phyloP scores from a whole-genome alignment of 176 grass and related monocot genomes.

The Thalia dealbata region DNA sequence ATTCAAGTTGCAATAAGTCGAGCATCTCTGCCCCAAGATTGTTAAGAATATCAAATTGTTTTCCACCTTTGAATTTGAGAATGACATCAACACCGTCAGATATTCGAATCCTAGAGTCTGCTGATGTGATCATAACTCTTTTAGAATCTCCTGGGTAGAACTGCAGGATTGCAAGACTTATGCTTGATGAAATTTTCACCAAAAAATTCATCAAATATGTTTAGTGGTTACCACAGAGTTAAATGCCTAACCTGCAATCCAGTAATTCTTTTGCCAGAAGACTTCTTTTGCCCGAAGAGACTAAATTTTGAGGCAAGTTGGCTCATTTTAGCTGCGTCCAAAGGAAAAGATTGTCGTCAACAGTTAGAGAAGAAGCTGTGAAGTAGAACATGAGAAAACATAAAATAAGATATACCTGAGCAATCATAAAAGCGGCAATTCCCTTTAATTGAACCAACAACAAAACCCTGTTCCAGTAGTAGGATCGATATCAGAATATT shows the following conservation, averaged over 20 bases:
- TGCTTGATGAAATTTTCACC: not conserved
- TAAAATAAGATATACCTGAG: slow-evolving; percentile 32
- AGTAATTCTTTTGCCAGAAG: slow-evolving; percentile 45
- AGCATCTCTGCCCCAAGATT: not conserved
- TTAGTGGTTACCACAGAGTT: not conserved
- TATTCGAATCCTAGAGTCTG: slow-evolving; percentile 61
- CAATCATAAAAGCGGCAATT: slow-evolving; percentile 68
- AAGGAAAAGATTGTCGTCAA: slow-evolving; percentile 7
- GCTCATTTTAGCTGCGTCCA: slow-evolving; percentile 38
- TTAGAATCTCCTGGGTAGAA: slow-evolving; percentile 33
- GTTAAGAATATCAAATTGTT: not conserved
- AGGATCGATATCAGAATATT: not conserved
- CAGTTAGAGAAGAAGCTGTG: not conserved
- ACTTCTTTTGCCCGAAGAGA: slow-evolving; percentile 53
- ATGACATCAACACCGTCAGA: slow-evolving; percentile 41
- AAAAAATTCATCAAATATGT: not conserved
- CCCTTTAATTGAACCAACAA: slow-evolving; percentile 66
- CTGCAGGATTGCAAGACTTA: slow-evolving; percentile 26
- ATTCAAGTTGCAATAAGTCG: not conserved
- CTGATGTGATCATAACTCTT: slow-evolving; percentile 49
- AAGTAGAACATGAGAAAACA: not conserved
- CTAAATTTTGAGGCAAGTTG: slow-evolving; percentile 50
- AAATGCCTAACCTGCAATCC: slow-evolving; percentile 47
- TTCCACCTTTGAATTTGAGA: slow-evolving; percentile 62
- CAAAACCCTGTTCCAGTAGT: slow-evolving; percentile 49